Conservation (phyloP, 495 filamentous ascomycete species). For the Aspergillus biplanus region DNA sequence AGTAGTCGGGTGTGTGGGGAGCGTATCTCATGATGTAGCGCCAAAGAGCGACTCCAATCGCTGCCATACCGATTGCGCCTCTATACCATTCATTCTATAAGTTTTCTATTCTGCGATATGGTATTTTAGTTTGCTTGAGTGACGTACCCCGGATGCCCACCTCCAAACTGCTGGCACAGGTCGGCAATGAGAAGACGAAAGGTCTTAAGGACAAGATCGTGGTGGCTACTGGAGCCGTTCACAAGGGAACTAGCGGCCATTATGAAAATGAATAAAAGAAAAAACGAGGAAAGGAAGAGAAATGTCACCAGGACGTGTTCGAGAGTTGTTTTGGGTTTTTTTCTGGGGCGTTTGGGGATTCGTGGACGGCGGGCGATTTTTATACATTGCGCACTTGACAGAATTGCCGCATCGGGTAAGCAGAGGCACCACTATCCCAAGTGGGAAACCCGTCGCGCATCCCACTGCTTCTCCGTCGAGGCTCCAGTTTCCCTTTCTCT, state of each 20-base stretch:
- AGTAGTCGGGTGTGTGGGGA: slow-evolving; percentile 48
- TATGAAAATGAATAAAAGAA: slow-evolving; percentile 18
- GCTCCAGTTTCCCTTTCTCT: neutral
- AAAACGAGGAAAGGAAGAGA: neutral
- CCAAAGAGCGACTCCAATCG: slow-evolving; percentile 56
- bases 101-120: neutral
- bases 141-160: slow-evolving; percentile 59
- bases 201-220: slow-evolving; percentile 52
- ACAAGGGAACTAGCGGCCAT: slow-evolving; percentile 29
- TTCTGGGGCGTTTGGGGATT: neutral
- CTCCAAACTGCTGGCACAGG: slow-evolving; percentile 61
- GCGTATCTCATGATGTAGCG: slow-evolving; percentile 57
- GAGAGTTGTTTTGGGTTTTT: neutral
- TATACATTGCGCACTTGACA: slow-evolving; percentile 12
- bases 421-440: slow-evolving; percentile 21
- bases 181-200: slow-evolving; percentile 61
- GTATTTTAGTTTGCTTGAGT: neutral
- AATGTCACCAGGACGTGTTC: neutral
- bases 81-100: slow-evolving; percentile 26
- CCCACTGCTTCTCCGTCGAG: neutral
- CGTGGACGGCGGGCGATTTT: neutral
- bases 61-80: slow-evolving; percentile 60
- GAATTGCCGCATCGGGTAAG: slow-evolving; percentile 23
- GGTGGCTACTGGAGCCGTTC: slow-evolving; percentile 33
- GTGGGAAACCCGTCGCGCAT: slow-evolving; percentile 7